Evolutionary conservation across 2,329 filamentous ascomycete genomes (phyloP).

Genomic region (Cladophialophora exuberans): DNA sequence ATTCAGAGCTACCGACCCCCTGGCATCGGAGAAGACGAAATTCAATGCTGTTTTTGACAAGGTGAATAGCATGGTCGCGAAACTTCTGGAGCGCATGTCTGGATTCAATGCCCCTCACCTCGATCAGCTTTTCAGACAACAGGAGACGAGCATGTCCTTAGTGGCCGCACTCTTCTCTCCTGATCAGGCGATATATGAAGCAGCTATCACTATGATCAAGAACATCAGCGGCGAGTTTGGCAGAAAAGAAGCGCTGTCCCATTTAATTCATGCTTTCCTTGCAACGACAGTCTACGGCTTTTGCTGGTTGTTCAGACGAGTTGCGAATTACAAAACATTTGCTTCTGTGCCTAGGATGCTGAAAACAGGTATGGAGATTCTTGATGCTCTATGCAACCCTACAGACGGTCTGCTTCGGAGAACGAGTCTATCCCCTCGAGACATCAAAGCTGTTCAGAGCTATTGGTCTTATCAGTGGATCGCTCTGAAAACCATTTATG

Average conservation of each 20-base stretch:
- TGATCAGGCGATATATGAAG: constrained; percentile 76
- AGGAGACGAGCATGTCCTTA: constrained; percentile 71
- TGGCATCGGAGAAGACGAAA: constrained; percentile 59
- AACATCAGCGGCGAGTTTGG: constrained; percentile 72
- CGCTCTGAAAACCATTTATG: constrained; percentile 77
- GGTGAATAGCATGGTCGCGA: constrained; percentile 66
- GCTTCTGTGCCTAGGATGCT: constrained; percentile 63
- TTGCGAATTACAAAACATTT: constrained; percentile 62
- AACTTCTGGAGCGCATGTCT: constrained; percentile 76
- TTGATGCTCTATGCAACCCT: constrained; percentile 67
- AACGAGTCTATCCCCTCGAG: constrained; percentile 58
- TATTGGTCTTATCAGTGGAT: constrained; percentile 89
- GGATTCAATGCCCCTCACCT: constrained; percentile 74
- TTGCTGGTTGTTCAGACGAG: constrained; percentile 58
- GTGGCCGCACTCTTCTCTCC: constrained; percentile 81
- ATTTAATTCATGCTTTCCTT: constrained; percentile 62
- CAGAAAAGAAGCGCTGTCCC: constrained; percentile 62
- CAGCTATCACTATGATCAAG: constrained; percentile 81
- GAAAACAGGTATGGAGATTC: constrained; percentile 63
- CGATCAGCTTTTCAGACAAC: constrained; percentile 68
- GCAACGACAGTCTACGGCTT: constrained; percentile 60
- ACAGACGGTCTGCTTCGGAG: constrained; percentile 65
- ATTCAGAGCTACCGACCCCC: constrained; percentile 44
- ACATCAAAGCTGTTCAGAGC: constrained; percentile 68
- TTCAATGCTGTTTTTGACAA: constrained; percentile 77